Evolutionary conservation across 164 flowering plant genomes (phyloP).

Genomic region (Litsea cubeba): DNA sequence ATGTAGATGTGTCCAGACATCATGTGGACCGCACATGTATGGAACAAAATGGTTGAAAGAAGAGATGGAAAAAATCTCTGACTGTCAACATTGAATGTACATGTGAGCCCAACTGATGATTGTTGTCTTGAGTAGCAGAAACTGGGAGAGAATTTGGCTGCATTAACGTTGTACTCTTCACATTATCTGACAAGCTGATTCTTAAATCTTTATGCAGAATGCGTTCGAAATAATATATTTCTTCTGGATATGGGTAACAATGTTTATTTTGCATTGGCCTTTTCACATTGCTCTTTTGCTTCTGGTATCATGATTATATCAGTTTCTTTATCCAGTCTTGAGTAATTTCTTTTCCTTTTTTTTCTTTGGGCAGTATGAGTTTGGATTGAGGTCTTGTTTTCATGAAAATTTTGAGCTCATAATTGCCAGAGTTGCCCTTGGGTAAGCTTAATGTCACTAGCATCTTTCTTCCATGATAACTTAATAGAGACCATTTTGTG

Average conservation of each 20-base stretch:
- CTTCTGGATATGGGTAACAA: conserved; percentile 90
- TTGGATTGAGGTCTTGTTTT: conserved; percentile 55
- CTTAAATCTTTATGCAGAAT: conserved; percentile 5
- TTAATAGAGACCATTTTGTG: not conserved
- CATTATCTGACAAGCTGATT: not conserved
- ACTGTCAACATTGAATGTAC: no score
- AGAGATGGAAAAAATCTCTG: no score
- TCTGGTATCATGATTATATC: not conserved
- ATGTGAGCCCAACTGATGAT: no score
- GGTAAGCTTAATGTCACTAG: conserved; percentile 44
- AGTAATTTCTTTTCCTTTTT: not conserved
- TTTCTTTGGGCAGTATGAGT: conserved; percentile 48
- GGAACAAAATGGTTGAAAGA: no score
- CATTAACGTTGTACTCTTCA: not conserved
- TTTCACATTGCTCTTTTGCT: not conserved
- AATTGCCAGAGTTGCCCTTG: conserved; percentile 52
- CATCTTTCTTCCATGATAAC: not conserved
- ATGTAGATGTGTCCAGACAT: no score
- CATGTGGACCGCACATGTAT: no score
- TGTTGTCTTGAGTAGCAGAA: no score
- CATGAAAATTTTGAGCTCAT: conserved; percentile 34
- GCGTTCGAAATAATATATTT: conserved; percentile 87
- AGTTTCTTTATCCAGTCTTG: not conserved
- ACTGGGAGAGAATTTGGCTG: no score
- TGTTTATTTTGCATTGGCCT: not conserved